Conservation (phyloP, 192 early-diverging fungal species). For the Pecoramyces ruminantium region DNA sequence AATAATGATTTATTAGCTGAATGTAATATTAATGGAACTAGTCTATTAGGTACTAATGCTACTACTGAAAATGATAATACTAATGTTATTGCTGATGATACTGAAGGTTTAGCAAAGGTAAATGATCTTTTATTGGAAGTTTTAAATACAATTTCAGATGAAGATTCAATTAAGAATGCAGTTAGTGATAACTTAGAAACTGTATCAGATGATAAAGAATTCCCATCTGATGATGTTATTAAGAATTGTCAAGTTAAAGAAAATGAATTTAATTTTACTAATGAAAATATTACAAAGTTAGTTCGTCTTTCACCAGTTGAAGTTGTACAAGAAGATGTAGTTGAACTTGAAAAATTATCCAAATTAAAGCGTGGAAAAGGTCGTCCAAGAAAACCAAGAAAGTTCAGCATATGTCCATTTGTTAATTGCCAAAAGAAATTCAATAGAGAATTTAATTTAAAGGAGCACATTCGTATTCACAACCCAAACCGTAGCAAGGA, state of each 20-base stretch:
- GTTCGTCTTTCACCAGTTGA: not conserved
- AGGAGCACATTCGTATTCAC: not conserved
- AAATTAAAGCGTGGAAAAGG: not conserved
- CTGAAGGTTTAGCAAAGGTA: no score
- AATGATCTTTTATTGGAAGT: no score
- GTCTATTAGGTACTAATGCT: no score
- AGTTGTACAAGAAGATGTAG: not conserved
- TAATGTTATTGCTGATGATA: no score
- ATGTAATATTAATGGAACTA: no score
- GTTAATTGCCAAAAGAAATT: not conserved
- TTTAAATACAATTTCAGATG: no score
- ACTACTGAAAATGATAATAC: no score
- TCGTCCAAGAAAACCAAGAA: not conserved
- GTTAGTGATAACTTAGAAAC: not conserved
- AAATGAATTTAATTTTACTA: not conserved
- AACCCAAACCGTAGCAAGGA: not conserved
- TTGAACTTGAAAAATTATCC: not conserved
- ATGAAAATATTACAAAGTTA: not conserved
- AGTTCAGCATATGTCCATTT: not conserved
- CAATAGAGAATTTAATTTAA: not conserved
- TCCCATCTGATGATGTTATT: not conserved
- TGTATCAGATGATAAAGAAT: not conserved
- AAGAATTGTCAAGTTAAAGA: not conserved
- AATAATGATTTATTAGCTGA: not conserved
- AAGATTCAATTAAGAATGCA: not conserved